Evolutionary conservation across 768 basidiomycete genomes (phyloP).

Genomic region (Lentinula sp.): DNA sequence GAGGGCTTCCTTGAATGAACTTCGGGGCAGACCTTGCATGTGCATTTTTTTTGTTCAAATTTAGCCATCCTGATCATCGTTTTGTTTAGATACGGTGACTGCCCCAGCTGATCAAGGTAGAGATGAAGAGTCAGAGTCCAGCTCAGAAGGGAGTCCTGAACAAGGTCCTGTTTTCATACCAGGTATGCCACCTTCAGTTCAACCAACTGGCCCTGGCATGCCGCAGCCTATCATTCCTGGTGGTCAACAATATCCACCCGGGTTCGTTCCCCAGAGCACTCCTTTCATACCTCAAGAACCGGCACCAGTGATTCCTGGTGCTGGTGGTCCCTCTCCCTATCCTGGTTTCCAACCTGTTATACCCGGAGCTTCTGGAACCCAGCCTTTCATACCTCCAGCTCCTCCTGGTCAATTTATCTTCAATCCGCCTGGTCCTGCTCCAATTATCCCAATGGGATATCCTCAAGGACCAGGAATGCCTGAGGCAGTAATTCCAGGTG

Average conservation of each 20-base stretch:
- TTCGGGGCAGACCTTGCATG: not conserved
- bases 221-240: conserved; percentile 5
- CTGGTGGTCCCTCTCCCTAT: conserved; percentile 11
- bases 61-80: not conserved
- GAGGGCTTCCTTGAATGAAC: conserved; percentile 19
- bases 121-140: not conserved
- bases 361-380: conserved; percentile 8
- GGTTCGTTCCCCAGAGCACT: not conserved
- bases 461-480: not conserved
- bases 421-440: conserved; percentile 8
- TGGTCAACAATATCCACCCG: not conserved
- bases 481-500: not conserved
- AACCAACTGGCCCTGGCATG: not conserved
- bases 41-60: not conserved
- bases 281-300: conserved; percentile 8
- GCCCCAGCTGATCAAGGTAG: not conserved
- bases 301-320: conserved; percentile 16
- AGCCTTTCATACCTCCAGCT: conserved; percentile 9
- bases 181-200: not conserved
- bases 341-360: conserved; percentile 12
- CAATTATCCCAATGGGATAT: conserved; percentile 13
- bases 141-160: conserved; percentile 1
- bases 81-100: not conserved
- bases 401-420: conserved; percentile 4
- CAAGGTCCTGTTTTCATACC: not conserved